Percentiles rank a stretch among this genome's conserved stretches.
phyloP scores from a whole-genome alignment of 1,284 basidiomycete genomes.

The Ustilago vetiveriae region DNA sequence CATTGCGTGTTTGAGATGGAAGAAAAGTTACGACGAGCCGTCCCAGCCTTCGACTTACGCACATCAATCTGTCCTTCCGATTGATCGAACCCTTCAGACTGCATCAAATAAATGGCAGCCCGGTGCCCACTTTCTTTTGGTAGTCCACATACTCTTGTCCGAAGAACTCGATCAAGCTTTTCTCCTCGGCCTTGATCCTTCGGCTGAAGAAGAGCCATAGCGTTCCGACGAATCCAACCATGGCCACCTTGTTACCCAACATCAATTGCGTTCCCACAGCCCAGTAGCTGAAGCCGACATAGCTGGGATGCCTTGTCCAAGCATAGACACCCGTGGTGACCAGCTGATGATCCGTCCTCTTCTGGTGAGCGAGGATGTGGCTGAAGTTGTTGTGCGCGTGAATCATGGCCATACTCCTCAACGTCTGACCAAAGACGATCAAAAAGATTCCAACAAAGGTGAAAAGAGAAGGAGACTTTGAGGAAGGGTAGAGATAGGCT shows the following conservation, averaged over 20 bases:
- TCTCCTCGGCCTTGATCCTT: slow-evolving; percentile 83
- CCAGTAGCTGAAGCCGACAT: slow-evolving; percentile 98
- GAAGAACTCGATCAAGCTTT: slow-evolving; percentile 79
- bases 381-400: slow-evolving; percentile 93
- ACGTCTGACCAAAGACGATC: slow-evolving; percentile 77
- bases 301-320: slow-evolving; percentile 89
- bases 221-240: slow-evolving; percentile 74
- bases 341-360: slow-evolving; percentile 57
- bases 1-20: too few relatives aligned
- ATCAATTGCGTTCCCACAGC: slow-evolving; percentile 93
- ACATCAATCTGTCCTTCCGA: too few relatives aligned
- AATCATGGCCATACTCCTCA: slow-evolving; percentile 92
- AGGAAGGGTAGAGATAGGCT: slow-evolving; percentile 9
- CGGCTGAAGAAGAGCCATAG: slow-evolving; percentile 87
- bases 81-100: too few relatives aligned
- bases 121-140: slow-evolving; percentile 75
- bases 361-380: slow-evolving; percentile 71
- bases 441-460: slow-evolving; percentile 71
- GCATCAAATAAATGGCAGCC: slow-evolving; percentile 71
- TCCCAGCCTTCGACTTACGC: too few relatives aligned
- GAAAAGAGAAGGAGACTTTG: slow-evolving; percentile 12
- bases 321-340: slow-evolving; percentile 62
- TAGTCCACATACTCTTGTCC: slow-evolving; percentile 81
- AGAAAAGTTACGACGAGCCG: too few relatives aligned
- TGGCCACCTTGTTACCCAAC: slow-evolving; percentile 83